Evolutionary conservation across 192 early-diverging fungal genomes (phyloP).

Genomic region (Chytriomyces sp.): DNA sequence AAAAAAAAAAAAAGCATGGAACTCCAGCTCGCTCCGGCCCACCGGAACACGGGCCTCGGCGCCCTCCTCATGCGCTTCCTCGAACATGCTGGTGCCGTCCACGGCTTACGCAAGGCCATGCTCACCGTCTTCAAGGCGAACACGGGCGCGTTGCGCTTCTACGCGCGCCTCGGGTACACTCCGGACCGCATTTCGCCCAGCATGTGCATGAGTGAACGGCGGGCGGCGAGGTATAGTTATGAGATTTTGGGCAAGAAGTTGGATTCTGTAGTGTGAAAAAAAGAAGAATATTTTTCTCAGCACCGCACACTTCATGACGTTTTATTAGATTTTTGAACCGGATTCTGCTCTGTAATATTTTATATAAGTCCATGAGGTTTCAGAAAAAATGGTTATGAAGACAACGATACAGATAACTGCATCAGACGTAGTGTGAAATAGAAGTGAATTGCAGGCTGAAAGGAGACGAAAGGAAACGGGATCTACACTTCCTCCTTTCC

Average conservation of each 20-base stretch:
- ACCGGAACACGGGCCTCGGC: constrained; percentile 57
- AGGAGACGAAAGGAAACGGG: too few relatives aligned
- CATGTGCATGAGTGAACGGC: constrained; percentile 48
- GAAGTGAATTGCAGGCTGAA: too few relatives aligned
- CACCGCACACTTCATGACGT: too few relatives aligned
- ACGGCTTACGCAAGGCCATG: constrained; percentile 66
- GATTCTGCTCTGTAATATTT: too few relatives aligned
- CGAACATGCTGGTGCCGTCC: constrained; percentile 52
- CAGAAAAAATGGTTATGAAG: too few relatives aligned
- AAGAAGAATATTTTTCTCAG: too few relatives aligned
- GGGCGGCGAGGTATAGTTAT: constrained; percentile 63
- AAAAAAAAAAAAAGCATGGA: constrained; percentile 56
- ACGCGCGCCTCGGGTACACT: constrained; percentile 58
- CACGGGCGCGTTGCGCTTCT: constrained; percentile 62
- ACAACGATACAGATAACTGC: too few relatives aligned
- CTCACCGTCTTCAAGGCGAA: constrained; percentile 74
- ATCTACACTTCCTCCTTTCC: too few relatives aligned
- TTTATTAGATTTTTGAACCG: too few relatives aligned
- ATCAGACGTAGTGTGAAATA: too few relatives aligned
- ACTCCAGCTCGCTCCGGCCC: constrained; percentile 56
- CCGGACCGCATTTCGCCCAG: constrained; percentile 70
- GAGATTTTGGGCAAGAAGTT: constrained; percentile 70
- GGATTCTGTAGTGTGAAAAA: too few relatives aligned
- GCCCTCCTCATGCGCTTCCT: constrained; percentile 56
- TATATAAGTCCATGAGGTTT: too few relatives aligned